Evolutionary conservation across 495 filamentous ascomycete genomes (phyloP).

Genomic region (Annulohypoxylon moriforme): DNA sequence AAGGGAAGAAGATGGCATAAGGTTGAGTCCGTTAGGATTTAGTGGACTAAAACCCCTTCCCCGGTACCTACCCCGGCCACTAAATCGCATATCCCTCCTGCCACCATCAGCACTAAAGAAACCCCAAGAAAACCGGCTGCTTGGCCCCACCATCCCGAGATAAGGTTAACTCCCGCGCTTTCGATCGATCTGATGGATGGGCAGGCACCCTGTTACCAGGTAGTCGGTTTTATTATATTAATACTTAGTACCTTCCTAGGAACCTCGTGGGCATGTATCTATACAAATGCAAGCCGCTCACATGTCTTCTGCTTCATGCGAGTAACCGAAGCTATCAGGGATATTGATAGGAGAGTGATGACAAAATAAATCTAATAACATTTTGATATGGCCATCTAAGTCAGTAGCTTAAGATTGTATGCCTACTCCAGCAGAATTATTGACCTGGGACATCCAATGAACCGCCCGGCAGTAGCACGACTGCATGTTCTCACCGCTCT

Average conservation of each 20-base stretch:
- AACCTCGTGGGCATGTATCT: background rate
- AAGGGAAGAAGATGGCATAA: background rate
- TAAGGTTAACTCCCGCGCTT: constrained; percentile 15
- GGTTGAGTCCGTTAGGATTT: background rate
- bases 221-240: background rate
- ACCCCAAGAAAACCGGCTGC: background rate
- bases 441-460: too few species aligned
- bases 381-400: background rate
- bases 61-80: background rate
- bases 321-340: background rate
- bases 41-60: background rate
- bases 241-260: too few species aligned
- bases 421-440: background rate
- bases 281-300: background rate
- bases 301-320: constrained; percentile 18
- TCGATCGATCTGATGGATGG: constrained; percentile 15
- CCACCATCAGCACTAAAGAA: constrained; percentile 15
- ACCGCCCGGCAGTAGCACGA: background rate
- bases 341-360: too few species aligned
- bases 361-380: too few species aligned
- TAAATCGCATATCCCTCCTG: constrained; percentile 13
- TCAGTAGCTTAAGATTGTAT: background rate
- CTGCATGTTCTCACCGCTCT: constrained; percentile 21
- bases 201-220: background rate
- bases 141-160: background rate